Evolutionary conservation across 352 stramenopile genomes (phyloP).

Genomic region (Blastocystis sp.): DNA sequence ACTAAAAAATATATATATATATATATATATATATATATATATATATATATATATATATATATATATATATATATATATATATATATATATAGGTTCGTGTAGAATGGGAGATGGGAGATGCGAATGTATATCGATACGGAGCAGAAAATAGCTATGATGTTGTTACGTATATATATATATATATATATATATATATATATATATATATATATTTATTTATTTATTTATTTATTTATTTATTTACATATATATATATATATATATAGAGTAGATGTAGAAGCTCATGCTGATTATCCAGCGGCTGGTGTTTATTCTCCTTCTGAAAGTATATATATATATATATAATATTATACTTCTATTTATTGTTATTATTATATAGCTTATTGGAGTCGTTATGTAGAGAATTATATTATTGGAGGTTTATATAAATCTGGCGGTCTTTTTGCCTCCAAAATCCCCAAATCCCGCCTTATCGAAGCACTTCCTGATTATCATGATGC

Average conservation of each 20-base stretch:
- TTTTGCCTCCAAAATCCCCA: slow-evolving; percentile 25
- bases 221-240: background rate
- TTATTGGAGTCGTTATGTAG: slow-evolving; percentile 28
- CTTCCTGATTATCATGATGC: slow-evolving; percentile 31
- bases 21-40: no score
- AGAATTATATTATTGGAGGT: slow-evolving; percentile 5
- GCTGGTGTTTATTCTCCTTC: no score
- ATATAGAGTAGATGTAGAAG: no score
- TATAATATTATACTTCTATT: no score
- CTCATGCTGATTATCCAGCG: no score
- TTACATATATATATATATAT: background rate
- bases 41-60: no score
- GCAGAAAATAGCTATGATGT: slow-evolving; percentile 30
- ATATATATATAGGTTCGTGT: no score
- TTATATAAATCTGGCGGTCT: slow-evolving; percentile 18
- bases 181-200: background rate
- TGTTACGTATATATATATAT: slow-evolving; percentile 1
- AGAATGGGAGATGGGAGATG: slow-evolving; percentile 23
- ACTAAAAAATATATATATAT: no score
- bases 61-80: no score
- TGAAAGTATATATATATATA: no score
- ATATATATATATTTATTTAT: slow-evolving; percentile 18
- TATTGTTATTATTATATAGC: background rate
- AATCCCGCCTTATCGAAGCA: slow-evolving; percentile 2
- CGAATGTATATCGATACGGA: slow-evolving; percentile 35